A percentile compares a stretch with the other conserved stretches of the same genome.
phyloP scores from a whole-genome alignment of 306 rosid species.

The Dryas octopetala region DNA sequence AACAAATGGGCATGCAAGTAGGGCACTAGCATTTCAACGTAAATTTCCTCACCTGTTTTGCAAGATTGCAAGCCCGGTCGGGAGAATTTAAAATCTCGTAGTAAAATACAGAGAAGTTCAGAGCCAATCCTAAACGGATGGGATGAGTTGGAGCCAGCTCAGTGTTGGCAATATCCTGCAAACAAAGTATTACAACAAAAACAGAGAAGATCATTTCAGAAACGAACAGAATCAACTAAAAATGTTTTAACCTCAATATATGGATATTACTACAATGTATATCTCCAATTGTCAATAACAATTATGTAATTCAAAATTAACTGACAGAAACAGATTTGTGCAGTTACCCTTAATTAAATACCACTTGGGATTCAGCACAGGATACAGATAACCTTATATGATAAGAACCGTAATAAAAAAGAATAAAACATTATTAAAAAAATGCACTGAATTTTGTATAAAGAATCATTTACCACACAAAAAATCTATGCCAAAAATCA shows the following conservation, averaged over 20 bases:
- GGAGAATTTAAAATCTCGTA: constrained; percentile 41
- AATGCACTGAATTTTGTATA: not conserved
- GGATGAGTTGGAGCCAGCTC: constrained; percentile 47
- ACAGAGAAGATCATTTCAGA: constrained; percentile 1
- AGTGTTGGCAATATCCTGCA: constrained; percentile 38
- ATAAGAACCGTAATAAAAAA: not conserved
- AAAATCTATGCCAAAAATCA: not conserved
- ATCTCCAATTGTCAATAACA: not conserved
- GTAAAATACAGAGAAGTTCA: constrained; percentile 46
- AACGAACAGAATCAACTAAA: not conserved
- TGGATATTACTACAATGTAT: not conserved
- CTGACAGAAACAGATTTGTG: not conserved
- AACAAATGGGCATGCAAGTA: not conserved
- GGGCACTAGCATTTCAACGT: not conserved
- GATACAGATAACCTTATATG: not conserved
- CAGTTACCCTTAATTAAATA: not conserved
- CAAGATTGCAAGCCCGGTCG: constrained; percentile 40
- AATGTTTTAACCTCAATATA: not conserved
- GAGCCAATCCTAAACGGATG: constrained; percentile 43
- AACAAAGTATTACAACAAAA: constrained; percentile 8
- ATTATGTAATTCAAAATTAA: no score
- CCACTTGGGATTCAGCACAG: not conserved
- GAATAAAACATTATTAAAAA: not conserved
- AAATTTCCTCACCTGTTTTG: constrained; percentile 36
- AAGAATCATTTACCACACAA: not conserved